phyloP scores from a whole-genome alignment of 805 yeast species.

The Starmerella roubikii region DNA sequence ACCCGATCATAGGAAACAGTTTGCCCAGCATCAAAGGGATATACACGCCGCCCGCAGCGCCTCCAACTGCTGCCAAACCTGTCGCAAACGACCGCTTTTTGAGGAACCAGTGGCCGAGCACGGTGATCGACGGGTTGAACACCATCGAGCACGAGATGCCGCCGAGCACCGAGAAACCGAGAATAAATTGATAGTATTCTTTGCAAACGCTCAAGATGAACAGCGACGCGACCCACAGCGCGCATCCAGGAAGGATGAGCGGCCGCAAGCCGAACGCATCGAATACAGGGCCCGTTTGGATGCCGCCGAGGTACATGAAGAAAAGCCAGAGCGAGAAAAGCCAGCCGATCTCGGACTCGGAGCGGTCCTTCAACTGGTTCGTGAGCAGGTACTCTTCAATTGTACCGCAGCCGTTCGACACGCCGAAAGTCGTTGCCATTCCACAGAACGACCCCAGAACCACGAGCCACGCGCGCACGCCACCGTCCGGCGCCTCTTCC shows the following conservation, averaged over 20 bases:
- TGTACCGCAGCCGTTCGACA: conserved; percentile 54
- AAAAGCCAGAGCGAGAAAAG: conserved; percentile 36
- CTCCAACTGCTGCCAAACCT: conserved; percentile 50
- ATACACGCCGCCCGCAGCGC: conserved; percentile 49
- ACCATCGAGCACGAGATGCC: conserved; percentile 33
- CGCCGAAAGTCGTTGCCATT: conserved; percentile 44
- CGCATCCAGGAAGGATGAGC: conserved; percentile 34
- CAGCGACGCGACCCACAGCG: conserved; percentile 34
- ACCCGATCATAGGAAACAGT: conserved; percentile 38
- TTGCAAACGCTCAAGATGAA: conserved; percentile 39
- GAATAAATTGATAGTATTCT: conserved; percentile 42
- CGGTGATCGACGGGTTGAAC: conserved; percentile 41
- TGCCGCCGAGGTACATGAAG: conserved; percentile 31
- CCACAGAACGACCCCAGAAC: conserved; percentile 38
- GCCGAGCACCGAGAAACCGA: conserved; percentile 38
- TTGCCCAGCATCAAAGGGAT: conserved; percentile 41
- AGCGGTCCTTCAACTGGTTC: conserved; percentile 26
- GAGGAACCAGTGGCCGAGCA: conserved; percentile 47
- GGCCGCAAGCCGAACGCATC: conserved; percentile 40
- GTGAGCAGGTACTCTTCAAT: conserved; percentile 47
- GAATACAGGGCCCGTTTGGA: conserved; percentile 39
- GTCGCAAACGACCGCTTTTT: conserved; percentile 43
- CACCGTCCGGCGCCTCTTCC: conserved; percentile 35
- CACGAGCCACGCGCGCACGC: conserved; percentile 25
- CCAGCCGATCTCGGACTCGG: conserved; percentile 49